Percentiles rank a stretch among this genome's conserved stretches.
These are phyloP conservation scores for Mariannaea elegans DNA, from an alignment of 2,329 filamentous ascomycete species.

Conservation along the genomic window DNA sequence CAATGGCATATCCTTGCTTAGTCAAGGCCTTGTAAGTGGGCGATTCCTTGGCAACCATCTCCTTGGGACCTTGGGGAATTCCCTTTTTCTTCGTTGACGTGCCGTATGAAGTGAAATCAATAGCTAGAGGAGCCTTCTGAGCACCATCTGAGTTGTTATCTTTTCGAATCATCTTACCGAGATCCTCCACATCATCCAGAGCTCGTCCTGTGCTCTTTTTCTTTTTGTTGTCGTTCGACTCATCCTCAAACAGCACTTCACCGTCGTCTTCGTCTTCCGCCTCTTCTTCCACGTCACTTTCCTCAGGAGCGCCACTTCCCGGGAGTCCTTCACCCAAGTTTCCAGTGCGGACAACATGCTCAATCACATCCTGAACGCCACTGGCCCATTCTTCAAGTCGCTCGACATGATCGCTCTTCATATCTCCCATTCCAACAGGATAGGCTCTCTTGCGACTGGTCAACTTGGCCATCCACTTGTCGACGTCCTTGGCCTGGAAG, in stretches of 20 bases:
- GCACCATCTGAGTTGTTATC: conserved; percentile 41
- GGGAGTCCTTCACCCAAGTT: conserved; percentile 71
- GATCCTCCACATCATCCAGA: conserved; percentile 85
- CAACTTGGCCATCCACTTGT: conserved; percentile 97
- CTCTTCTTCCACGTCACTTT: conserved; percentile 81
- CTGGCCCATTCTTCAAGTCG: conserved; percentile 80
- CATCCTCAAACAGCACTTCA: conserved; percentile 56
- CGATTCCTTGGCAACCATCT: conserved; percentile 93
- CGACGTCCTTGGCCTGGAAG: conserved; percentile 87
- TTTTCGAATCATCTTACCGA: conserved; percentile 71
- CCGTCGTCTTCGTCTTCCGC: conserved; percentile 67
- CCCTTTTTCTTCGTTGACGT: conserved; percentile 57
- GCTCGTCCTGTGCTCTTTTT: conserved; percentile 48
- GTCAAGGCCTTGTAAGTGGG: conserved; percentile 90
- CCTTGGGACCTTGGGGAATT: conserved; percentile 67
- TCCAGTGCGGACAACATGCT: conserved; percentile 68
- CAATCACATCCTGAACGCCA: conserved; percentile 77
- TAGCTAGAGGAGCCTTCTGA: conserved; percentile 66
- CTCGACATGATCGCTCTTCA: conserved; percentile 74
- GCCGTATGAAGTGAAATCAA: conserved; percentile 86
- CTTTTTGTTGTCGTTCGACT: conserved; percentile 50
- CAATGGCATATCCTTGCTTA: conserved; percentile 95
- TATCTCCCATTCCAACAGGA: conserved; percentile 87
- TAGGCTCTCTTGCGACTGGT: conserved; percentile 87
- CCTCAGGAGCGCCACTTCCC: conserved; percentile 83